Base-by-base conservation (phyloP, 495 filamentous ascomycete genomes). In the Neurospora sp. region DNA sequence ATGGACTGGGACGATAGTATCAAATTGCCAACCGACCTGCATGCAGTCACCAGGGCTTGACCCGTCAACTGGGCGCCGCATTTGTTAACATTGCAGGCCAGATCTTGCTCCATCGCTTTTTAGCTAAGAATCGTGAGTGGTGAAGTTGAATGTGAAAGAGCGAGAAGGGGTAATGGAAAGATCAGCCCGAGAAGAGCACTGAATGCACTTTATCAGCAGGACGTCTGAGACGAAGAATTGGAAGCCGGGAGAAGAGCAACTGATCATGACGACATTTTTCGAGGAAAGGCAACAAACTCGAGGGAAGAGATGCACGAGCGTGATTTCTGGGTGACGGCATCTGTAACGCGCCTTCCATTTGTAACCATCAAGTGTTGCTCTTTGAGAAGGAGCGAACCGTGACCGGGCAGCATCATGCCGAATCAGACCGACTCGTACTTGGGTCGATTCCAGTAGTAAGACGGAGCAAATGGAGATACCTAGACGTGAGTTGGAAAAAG, bases 1-100 rank as follows among this genome's bases (percentile, higher is more conserved):
- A 41, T 61, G 40, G 6, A 6, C 3, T 16, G 40, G 73, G 75
- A 40, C 18, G 38, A 68, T 39, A n/a, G 44, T 59, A 59, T 31
- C 20, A 37, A 3, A 22, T 12, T 68, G 16, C 22, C 72, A 48
- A 69, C 82, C 75, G 77, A 93, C 93, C 91, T 93, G 88, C 95
- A 98, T 31, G 93, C 96, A 5, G 95, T 97, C 44, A 98, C 94
- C 0, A 97, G 88, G 4, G 94, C 94, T 71, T 88, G 87, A 68
- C 93, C 90, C 38, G 87, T 87, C 42, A 97, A 85, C 72, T 90
- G 86, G n/a, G 81, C 80, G 48, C 93, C 88, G 75, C 95, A 98
- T 72, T 90, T 94, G 31, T 94, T 85, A 41, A 88, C 87, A 80
- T 99, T 97, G 85, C 95, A 98, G 40, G 89, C 85, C 20, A 97